Percentiles rank a stretch among this genome's conserved stretches.
Evolutionary conservation across 352 stramenopile species (phyloP).

Genomic region (Pythium phragmitis): DNA sequence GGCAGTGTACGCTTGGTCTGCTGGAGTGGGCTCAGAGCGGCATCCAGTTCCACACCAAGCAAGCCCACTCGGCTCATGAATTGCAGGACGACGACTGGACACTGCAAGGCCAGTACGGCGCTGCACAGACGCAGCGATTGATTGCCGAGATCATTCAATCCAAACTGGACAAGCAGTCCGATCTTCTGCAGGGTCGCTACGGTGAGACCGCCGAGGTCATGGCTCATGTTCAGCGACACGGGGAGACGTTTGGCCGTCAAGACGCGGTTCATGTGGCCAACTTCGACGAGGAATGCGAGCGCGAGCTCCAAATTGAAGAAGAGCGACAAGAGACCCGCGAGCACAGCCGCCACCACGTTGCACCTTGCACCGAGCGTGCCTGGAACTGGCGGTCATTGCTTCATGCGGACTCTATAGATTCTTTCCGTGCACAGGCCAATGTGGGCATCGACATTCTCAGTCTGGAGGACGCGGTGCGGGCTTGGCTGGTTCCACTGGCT

Average conservation of each 20-base stretch:
- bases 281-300: conserved; percentile 49
- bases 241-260: conserved; percentile 32
- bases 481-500: conserved; percentile 1
- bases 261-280: conserved; percentile 40
- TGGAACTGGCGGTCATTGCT: conserved; percentile 16
- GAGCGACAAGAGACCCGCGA: conserved; percentile 33
- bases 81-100: conserved; percentile 49
- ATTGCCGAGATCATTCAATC: conserved; percentile 25
- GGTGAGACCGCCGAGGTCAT: background rate
- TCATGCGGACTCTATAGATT: background rate
- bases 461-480: conserved; percentile 12
- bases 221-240: conserved; percentile 12
- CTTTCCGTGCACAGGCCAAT: background rate
- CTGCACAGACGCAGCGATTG: conserved; percentile 25
- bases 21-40: conserved; percentile 81
- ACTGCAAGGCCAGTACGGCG: conserved; percentile 39
- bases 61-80: conserved; percentile 11
- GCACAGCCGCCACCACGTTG: conserved; percentile 14
- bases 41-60: conserved; percentile 56
- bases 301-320: conserved; percentile 56
- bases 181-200: background rate
- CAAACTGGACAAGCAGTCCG: background rate
- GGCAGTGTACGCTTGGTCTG: conserved; percentile 56
- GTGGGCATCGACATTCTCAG: background rate
- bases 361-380: conserved; percentile 30